Evolutionary conservation across 768 basidiomycete species (phyloP).

Genomic region (Pulveroboletus sp.): DNA sequence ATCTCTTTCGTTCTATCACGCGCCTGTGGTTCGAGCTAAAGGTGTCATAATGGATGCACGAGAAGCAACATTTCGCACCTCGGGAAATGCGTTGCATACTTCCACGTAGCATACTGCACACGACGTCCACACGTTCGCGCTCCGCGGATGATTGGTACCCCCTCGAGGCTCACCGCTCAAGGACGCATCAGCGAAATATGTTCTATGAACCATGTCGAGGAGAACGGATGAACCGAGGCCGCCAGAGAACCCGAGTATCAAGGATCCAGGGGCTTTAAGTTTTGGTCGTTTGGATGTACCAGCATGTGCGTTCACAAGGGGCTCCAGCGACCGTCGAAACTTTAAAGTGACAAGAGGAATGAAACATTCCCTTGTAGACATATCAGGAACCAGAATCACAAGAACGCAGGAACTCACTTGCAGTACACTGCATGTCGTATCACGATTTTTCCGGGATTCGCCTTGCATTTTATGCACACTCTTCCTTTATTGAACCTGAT

Average conservation of each 20-base stretch:
- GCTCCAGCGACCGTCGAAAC: conserved; percentile 65
- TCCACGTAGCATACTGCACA: conserved; percentile 71
- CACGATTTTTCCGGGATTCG: conserved; percentile 60
- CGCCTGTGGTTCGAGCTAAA: conserved; percentile 37
- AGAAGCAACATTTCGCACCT: conserved; percentile 40
- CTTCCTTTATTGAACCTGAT: conserved; percentile 66
- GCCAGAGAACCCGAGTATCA: conserved; percentile 74
- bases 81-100: conserved; percentile 55
- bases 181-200: conserved; percentile 45
- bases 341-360: conserved; percentile 57
- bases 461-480: conserved; percentile 74
- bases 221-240: conserved; percentile 74
- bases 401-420: conserved; percentile 49
- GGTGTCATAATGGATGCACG: not conserved
- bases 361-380: conserved; percentile 58
- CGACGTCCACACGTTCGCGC: conserved; percentile 58
- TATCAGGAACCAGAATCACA: conserved; percentile 8
- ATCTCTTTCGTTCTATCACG: conserved; percentile 56
- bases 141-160: conserved; percentile 66
- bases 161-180: conserved; percentile 38
- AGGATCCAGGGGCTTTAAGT: conserved; percentile 64
- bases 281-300: conserved; percentile 55
- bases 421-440: conserved; percentile 82
- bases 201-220: conserved; percentile 61
- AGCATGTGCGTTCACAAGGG: conserved; percentile 54